These are phyloP conservation scores for Ophiostoma sp. DNA, from an alignment of 2,329 filamentous ascomycete genomes.

Conservation along the genomic window DNA sequence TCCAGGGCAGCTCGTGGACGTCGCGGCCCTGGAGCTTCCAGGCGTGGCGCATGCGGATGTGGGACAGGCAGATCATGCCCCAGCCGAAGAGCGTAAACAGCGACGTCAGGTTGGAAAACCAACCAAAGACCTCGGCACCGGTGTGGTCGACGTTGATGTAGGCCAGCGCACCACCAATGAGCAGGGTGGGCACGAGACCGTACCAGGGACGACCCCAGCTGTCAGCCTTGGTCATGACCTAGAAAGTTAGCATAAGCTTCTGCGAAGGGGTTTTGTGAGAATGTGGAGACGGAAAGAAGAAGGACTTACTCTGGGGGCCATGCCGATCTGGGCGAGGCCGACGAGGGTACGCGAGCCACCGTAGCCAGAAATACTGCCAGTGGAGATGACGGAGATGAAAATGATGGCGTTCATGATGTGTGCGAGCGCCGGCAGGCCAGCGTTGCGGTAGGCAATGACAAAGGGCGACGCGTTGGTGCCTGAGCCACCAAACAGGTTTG, in stretches of 20 bases:
- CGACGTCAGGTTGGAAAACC: slow-evolving; percentile 20
- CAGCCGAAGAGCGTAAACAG: slow-evolving; percentile 19
- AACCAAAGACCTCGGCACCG: slow-evolving; percentile 22
- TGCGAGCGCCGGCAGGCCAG: slow-evolving; percentile 46
- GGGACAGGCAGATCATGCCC: slow-evolving; percentile 20
- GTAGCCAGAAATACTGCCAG: slow-evolving; percentile 12
- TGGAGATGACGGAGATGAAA: slow-evolving; percentile 44
- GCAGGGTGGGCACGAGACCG: slow-evolving; percentile 19
- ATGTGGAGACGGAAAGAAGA: too few species aligned
- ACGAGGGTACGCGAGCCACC: slow-evolving; percentile 19
- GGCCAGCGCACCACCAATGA: slow-evolving; percentile 17
- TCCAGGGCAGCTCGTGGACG: slow-evolving; percentile 12
- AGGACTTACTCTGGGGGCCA: slow-evolving; percentile 9
- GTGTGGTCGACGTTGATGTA: slow-evolving; percentile 23
- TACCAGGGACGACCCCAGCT: slow-evolving; percentile 22
- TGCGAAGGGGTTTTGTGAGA: too few species aligned
- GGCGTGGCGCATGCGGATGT: slow-evolving; percentile 15
- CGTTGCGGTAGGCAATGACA: slow-evolving; percentile 51
- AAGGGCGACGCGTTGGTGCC: slow-evolving; percentile 49
- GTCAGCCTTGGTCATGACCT: slow-evolving; percentile 4
- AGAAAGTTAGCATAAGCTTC: too few species aligned
- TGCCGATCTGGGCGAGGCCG: slow-evolving; percentile 22
- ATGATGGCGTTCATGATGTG: slow-evolving; percentile 56
- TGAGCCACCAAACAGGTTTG: slow-evolving; percentile 41
- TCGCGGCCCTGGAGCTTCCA: slow-evolving; percentile 1